Percentiles rank a stretch among this genome's conserved stretches.
phyloP scores from a whole-genome alignment of 2,329 filamentous ascomycete species.

The Epichloe elymi region DNA sequence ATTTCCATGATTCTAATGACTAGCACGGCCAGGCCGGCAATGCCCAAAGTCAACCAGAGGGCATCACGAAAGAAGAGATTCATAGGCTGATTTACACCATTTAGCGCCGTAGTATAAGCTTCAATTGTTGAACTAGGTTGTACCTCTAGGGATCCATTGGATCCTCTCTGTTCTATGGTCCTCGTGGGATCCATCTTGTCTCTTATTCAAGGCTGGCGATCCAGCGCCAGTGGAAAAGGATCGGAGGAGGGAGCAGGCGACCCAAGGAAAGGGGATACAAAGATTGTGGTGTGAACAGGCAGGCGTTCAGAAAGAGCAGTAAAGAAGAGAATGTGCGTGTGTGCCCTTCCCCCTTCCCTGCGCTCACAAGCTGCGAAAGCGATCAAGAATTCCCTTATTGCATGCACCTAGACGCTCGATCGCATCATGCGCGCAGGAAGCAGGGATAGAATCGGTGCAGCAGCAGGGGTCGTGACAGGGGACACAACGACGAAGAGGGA shows the following conservation, averaged over 20 bases:
- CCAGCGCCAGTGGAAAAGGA: conserved; percentile 8
- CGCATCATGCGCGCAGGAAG: conserved; percentile 4
- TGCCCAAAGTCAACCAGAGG: conserved; percentile 48
- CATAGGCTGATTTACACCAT: conserved; percentile 45
- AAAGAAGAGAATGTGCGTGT: neutral
- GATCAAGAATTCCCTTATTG: neutral
- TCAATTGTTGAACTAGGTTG: conserved; percentile 35
- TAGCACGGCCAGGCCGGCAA: conserved; percentile 40
- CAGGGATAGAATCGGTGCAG: neutral
- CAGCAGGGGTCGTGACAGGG: neutral
- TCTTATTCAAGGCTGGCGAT: conserved; percentile 8
- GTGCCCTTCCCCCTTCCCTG: no score
- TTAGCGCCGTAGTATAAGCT: conserved; percentile 41
- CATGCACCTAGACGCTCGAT: neutral
- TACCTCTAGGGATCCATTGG: conserved; percentile 16
- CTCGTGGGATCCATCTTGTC: conserved; percentile 21
- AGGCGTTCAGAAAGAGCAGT: neutral
- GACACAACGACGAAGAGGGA: no score
- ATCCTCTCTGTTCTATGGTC: conserved; percentile 18
- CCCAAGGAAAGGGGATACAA: neutral
- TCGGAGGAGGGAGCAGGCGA: neutral
- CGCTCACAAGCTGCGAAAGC: neutral
- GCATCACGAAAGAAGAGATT: conserved; percentile 44
- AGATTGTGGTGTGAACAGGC: neutral
- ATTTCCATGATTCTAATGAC: conserved; percentile 40